Evolutionary conservation across 176 grass and related monocot species (phyloP).

Genomic region (Paspalum vaginatum): DNA sequence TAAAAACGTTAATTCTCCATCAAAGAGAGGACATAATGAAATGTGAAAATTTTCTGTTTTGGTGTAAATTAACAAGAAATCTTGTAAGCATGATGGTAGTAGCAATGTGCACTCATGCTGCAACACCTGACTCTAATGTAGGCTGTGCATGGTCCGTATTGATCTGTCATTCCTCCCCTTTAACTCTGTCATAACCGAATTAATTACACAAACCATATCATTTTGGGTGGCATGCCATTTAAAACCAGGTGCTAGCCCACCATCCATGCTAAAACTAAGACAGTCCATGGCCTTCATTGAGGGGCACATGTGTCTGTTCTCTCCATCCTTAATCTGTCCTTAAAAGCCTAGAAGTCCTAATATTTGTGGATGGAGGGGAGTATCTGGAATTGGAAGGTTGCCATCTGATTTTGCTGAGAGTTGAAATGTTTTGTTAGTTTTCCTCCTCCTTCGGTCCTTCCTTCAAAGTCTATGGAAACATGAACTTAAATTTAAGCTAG

Average conservation of each 20-base stretch:
- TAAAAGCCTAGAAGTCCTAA: too few relatives aligned
- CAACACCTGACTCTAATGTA: not conserved
- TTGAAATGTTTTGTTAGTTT: not conserved
- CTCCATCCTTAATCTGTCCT: too few relatives aligned
- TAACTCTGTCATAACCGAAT: too few relatives aligned
- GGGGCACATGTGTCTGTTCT: too few relatives aligned
- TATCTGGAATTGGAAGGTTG: not conserved
- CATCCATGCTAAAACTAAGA: too few relatives aligned
- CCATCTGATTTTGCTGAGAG: not conserved
- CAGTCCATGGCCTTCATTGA: too few relatives aligned
- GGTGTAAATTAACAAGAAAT: not conserved
- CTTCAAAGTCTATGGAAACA: not conserved
- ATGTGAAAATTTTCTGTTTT: not conserved
- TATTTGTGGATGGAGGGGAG: too few relatives aligned
- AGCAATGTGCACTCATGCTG: not conserved
- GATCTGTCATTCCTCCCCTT: too few relatives aligned
- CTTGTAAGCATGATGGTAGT: not conserved
- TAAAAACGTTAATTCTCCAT: not conserved
- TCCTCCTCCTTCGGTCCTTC: not conserved
- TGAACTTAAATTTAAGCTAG: constrained; percentile 1
- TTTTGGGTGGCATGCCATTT: too few relatives aligned
- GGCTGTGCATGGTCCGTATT: not conserved
- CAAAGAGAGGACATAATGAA: not conserved
- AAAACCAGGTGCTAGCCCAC: too few relatives aligned
- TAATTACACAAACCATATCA: too few relatives aligned